Base-by-base conservation (phyloP, 2,329 filamentous ascomycete genomes). In the Beauveria sp. region DNA sequence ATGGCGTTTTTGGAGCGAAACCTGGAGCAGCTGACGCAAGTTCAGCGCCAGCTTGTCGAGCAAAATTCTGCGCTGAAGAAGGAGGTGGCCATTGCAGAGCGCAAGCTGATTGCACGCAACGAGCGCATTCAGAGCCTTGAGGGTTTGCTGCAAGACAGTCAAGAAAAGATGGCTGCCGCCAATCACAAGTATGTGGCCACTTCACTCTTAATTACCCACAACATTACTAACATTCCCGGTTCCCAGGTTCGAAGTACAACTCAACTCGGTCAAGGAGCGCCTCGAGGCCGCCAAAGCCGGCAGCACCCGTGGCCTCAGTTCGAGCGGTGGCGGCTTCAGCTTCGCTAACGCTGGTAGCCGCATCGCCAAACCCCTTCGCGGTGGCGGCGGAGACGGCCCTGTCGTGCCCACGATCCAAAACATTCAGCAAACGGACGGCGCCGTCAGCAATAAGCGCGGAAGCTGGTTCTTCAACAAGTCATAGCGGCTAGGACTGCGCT, bases 1-100 rank as follows among this genome's bases (percentile, higher is more conserved):
- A 98, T 99, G 90, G 96, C 95, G 18, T 99, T 99, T 83, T 79
- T 99, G 56, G 95, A 99, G 80, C 89, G 95, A 72, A 99, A 99
- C 74, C 86, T 99, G 46, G 95, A 99, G 78, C 95, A 99, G 76
- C 83, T 99, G 60, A 99, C 95, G 3, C 91, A 96, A 72, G 95
- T 99, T 60, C 95, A 99, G 77, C 87, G 95, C 61, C 95, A 99
- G 77, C 87, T 99, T 14, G 95, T 99, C 38, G 95, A 99, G 79
- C 95, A 99, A 76, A 99, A 99, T 77, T 91, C 91, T 68, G 89
- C 88, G 65, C 82, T 99, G 70, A 99, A 99, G 87, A 98, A 99
- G 82, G 95, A 99, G 77, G 95, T 99, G 61, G 95, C 95, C 61
- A 99, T 99, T 72, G 95, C 95, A 0, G 95, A 99, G 81, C 87